A percentile compares a stretch with the other conserved stretches of the same genome.
Conservation (phyloP, 441 rosid genomes). For the Gossypium trilobum region DNA sequence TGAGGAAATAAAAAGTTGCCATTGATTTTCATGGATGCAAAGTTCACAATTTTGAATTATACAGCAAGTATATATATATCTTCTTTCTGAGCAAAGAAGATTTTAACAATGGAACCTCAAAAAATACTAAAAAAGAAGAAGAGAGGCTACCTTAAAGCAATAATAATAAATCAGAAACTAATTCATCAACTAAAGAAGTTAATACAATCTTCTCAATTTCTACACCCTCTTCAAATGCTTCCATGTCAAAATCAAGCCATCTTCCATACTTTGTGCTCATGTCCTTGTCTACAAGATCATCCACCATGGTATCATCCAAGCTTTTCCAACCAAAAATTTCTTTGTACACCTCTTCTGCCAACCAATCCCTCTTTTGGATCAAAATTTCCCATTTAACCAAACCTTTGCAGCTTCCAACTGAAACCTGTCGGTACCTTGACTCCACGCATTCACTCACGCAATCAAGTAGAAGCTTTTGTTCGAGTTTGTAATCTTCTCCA, state of each 20-base stretch:
- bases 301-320: conserved; percentile 58
- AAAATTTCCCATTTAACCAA: conserved; percentile 27
- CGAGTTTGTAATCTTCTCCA: conserved; percentile 29
- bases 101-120: background rate
- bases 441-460: conserved; percentile 45
- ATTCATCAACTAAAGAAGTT: conserved; percentile 58
- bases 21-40: background rate
- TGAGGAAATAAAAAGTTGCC: background rate
- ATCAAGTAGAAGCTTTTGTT: conserved; percentile 49
- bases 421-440: conserved; percentile 23
- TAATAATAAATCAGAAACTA: conserved; percentile 48
- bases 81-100: background rate
- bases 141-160: conserved; percentile 6
- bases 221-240: conserved; percentile 52
- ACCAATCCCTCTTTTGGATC: conserved; percentile 30
- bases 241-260: conserved; percentile 59
- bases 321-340: conserved; percentile 41
- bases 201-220: conserved; percentile 56
- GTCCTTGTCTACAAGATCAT: conserved; percentile 68
- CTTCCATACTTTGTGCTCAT: conserved; percentile 56
- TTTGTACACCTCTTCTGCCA: conserved; percentile 51
- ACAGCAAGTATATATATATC: background rate
- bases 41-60: background rate
- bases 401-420: conserved; percentile 38
- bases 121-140: background rate